A percentile compares a stretch with the other conserved stretches of the same genome.
These are phyloP conservation scores for Brasilioporus rufonigricans DNA, from an alignment of 768 basidiomycete genomes.

Conservation along the genomic window DNA sequence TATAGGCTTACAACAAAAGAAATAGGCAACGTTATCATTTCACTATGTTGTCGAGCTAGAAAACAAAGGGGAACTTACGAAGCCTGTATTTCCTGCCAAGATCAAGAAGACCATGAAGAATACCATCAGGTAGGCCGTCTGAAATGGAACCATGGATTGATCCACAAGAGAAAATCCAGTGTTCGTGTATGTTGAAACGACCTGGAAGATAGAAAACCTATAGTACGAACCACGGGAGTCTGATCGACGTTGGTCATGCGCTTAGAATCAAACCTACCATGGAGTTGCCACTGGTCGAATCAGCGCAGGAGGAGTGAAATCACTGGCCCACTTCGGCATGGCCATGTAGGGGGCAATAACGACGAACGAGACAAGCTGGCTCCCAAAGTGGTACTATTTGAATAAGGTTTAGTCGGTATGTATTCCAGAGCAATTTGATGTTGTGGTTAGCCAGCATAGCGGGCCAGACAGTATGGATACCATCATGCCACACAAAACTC, in stretches of 20 bases:
- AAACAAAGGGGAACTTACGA: conserved; percentile 57
- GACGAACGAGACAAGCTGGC: conserved; percentile 67
- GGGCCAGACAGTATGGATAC: background rate
- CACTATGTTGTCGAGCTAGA: background rate
- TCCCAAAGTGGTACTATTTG: conserved; percentile 70
- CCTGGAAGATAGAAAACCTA: conserved; percentile 86
- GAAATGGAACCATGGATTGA: conserved; percentile 89
- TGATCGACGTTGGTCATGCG: background rate
- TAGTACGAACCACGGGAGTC: background rate
- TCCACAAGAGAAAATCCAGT: conserved; percentile 87
- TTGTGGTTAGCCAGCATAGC: background rate
- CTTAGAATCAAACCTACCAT: conserved; percentile 49
- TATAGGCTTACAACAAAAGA: conserved; percentile 56
- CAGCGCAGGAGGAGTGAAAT: conserved; percentile 60
- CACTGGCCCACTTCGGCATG: conserved; percentile 51
- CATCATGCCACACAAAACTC: background rate
- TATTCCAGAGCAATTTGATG: background rate
- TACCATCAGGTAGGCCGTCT: conserved; percentile 80
- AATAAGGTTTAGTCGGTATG: background rate
- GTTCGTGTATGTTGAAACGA: conserved; percentile 85
- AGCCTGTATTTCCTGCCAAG: conserved; percentile 90
- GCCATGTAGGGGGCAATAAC: conserved; percentile 83
- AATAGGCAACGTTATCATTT: background rate
- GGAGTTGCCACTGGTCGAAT: conserved; percentile 52
- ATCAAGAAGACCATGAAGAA: conserved; percentile 69